phyloP scores from a whole-genome alignment of 345 rosid species.

The Cardamine chenopodiifolia region DNA sequence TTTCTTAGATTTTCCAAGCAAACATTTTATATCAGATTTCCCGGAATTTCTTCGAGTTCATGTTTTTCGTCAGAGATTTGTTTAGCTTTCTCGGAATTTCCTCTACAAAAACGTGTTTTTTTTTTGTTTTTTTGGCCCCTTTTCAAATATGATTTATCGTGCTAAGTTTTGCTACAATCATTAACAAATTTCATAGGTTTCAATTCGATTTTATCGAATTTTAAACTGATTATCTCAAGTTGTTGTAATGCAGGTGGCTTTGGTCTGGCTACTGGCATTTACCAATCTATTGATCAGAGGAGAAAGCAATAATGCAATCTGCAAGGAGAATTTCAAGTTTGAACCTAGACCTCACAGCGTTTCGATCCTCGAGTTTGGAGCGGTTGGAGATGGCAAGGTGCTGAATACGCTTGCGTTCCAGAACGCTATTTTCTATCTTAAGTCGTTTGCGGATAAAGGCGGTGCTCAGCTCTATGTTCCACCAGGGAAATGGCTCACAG shows the following conservation, averaged over 20 bases:
- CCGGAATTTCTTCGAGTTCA: background rate
- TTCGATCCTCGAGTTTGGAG: constrained; percentile 89
- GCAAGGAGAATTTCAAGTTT: constrained; percentile 54
- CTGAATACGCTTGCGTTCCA: constrained; percentile 86
- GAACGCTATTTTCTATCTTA: constrained; percentile 90
- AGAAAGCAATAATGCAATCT: constrained; percentile 47
- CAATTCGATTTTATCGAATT: background rate
- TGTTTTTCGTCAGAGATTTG: constrained; percentile 10
- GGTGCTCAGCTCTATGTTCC: constrained; percentile 98
- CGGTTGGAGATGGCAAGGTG: constrained; percentile 85
- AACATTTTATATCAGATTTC: background rate
- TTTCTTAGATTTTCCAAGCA: background rate
- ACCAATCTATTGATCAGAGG: constrained; percentile 49
- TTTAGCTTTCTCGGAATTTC: constrained; percentile 11
- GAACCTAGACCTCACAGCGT: constrained; percentile 87
- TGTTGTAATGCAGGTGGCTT: constrained; percentile 62
- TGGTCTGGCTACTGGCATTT: constrained; percentile 83
- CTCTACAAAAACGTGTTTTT: constrained; percentile 20
- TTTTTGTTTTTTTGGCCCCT: background rate
- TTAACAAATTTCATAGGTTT: background rate
- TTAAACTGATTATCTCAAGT: constrained; percentile 7
- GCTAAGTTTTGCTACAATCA: background rate
- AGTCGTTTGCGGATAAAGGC: constrained; percentile 95
- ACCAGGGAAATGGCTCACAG: constrained; percentile 86
- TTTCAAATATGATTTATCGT: constrained; percentile 1